A percentile compares a stretch with the other conserved stretches of the same genome.
phyloP scores from a whole-genome alignment of 139 green algal species.

The Microglena sp. region DNA sequence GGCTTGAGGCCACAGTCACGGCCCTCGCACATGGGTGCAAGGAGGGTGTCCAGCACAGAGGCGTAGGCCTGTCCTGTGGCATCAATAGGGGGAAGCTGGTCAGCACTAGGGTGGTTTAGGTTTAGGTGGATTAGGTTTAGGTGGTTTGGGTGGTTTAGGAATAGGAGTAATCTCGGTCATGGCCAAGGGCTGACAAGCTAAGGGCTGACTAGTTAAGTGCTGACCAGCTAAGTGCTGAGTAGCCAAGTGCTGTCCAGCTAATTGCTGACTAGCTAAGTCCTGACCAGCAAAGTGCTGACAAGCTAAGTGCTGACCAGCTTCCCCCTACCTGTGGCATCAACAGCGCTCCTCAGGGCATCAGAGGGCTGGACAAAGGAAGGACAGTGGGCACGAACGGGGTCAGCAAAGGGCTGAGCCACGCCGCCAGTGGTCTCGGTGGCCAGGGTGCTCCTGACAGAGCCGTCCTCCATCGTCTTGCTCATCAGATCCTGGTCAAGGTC shows the following conservation, averaged over 20 bases:
- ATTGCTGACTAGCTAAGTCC: too few relatives aligned
- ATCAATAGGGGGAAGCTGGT: not conserved
- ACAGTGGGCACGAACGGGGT: not conserved
- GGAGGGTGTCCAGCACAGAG: conserved; percentile 4
- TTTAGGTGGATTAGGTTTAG: too few relatives aligned
- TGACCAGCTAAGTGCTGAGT: too few relatives aligned
- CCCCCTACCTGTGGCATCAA: conserved; percentile 5
- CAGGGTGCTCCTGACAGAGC: conserved; percentile 8
- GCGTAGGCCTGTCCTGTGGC: conserved; percentile 8
- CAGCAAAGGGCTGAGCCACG: conserved; percentile 2
- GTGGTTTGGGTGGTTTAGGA: too few relatives aligned
- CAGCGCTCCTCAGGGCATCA: not conserved
- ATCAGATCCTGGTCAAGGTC: too few relatives aligned
- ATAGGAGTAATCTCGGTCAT: too few relatives aligned
- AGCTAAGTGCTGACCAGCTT: too few relatives aligned
- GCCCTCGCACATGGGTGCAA: not conserved
- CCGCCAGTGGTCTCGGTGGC: conserved; percentile 9
- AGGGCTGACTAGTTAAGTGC: too few relatives aligned
- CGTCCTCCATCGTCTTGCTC: conserved; percentile 8
- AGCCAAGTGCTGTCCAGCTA: too few relatives aligned
- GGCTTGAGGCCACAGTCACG: not conserved
- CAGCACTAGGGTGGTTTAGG: too few relatives aligned
- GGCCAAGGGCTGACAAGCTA: too few relatives aligned
- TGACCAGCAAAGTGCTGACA: too few relatives aligned
- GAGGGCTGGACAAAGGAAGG: conserved; percentile 4